Base-by-base conservation (phyloP, 352 stramenopile genomes). In the Pythium aristosporum region DNA sequence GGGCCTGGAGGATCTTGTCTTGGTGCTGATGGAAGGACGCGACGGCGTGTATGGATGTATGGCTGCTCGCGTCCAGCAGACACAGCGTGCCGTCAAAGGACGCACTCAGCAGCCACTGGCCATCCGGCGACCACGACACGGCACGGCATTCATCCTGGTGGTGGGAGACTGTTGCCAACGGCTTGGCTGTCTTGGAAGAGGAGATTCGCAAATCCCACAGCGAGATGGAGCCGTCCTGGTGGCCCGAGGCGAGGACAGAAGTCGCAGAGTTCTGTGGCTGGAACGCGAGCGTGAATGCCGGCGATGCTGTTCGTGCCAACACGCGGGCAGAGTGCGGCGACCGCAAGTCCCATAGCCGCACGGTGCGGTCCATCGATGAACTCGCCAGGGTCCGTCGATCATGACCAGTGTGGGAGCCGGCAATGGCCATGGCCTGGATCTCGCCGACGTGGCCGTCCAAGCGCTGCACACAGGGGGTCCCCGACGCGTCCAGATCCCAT, bases 281-380 rank as follows among this genome's bases (percentile, higher is more conserved):
- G 37, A 84, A 86, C 13, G 71, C 57, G 7, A 94, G 53, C 0
- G 76, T 62, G 43, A 84, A 87, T 2, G 68, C 72, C 41, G 76
- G 37, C 0, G 81, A 72, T 0, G 59, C 12, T 13, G 65, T 64
- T 28, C 60, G 72, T 10, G 79, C 67, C 16, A 92, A 50, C 20
- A 92, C 63, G 5, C 73, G 76, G 39, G 82, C 73, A 43, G 83
- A 91, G 23, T 79, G 65, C 5, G 68, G 65, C 18, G 67, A 77
- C 4, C 83, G 84, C 3, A 75, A 41, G 61, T 94, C 85, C 85
- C 83, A 92, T n/a, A 92, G 64, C 1, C 85, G 69, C 6, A 92
- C 64, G 1, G 79, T 89, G 28, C 74, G 76, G 58, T 92, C 82
- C 44, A 87, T 71, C 11, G 82, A 71, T 20, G 79, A 56, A 43